phyloP scores from a whole-genome alignment of 768 basidiomycete genomes.

The Plicaturopsis crispa region DNA sequence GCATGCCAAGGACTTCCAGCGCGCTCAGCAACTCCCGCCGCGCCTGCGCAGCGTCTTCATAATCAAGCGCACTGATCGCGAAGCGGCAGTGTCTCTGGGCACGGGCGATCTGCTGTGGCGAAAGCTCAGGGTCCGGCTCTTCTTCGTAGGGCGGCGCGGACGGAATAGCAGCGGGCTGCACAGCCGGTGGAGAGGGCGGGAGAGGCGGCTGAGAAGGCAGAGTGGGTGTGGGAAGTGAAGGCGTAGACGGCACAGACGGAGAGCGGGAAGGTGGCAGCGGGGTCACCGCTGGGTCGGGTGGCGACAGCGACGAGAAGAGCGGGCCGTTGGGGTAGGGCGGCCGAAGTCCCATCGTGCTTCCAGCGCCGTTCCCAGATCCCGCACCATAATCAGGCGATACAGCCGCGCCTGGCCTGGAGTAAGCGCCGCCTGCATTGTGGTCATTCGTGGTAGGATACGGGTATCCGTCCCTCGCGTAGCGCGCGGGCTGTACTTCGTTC shows the following conservation, averaged over 20 bases:
- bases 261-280: constrained; percentile 6
- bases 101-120: constrained; percentile 58
- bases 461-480: no score
- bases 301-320: constrained; percentile 5
- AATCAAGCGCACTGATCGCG: constrained; percentile 93
- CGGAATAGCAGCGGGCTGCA: constrained; percentile 12
- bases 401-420: no score
- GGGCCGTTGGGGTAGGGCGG: constrained; percentile 5
- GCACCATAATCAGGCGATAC: constrained; percentile 14
- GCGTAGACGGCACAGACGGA: constrained; percentile 10
- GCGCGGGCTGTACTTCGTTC: constrained; percentile 13
- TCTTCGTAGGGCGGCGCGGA: constrained; percentile 9
- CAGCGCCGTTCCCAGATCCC: constrained; percentile 8
- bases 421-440: no score
- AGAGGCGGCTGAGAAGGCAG: constrained; percentile 1
- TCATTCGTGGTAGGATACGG: no score
- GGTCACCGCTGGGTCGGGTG: constrained; percentile 1
- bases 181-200: constrained; percentile 15
- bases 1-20: constrained; percentile 55
- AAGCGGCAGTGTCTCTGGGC: constrained; percentile 89
- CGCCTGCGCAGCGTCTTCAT: constrained; percentile 88
- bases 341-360: no score
- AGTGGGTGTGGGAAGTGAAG: constrained; percentile 5
- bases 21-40: constrained; percentile 76
- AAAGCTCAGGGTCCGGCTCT: constrained; percentile 35